Evolutionary conservation across 2,329 filamentous ascomycete species (phyloP), one percentile per base, ranked within the genome.

Genomic region (Monosporascus sp.): DNA sequence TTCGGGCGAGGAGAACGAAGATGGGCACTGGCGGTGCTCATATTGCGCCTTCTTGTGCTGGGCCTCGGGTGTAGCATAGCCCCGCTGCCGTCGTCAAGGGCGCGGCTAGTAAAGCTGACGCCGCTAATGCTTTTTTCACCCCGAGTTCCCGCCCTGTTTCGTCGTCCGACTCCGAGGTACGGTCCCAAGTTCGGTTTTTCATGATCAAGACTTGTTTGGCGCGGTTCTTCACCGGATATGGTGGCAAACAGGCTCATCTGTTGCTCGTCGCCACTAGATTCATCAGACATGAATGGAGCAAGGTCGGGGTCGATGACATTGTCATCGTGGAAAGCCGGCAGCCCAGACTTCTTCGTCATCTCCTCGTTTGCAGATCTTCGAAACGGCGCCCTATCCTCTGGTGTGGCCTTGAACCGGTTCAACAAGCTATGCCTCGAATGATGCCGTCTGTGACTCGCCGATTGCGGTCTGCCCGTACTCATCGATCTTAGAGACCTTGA

Each of bases 221-320:
- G 77, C 20, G 82, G 72, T 53, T 86, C 84, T 47, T 81, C 80
- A 52, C 80, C 83, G n/a, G 91, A 76, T 73, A 87, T 80, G 6
- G 82, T 84, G 2, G 88, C 85, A 70, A 96, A 89, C 14, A 97
- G 87, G 64, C 87, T 92, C 71, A 92, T 87, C 62, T 95, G 89
- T 62, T 95, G 89, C 59, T 99, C 92, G 62, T 96, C 92, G 38
- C 89, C 93, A 63, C 90, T 97, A 2, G 92, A 96, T 47, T 89
- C 91, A 67, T 99, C 94, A 6, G 94, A 99, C 78, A 99, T 88
- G 71, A 95, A 99, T 37, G 90, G 89, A 5, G 92, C 93, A 51
- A 99, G 76, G 64, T 99, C 94, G 1, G 94, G 94, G 66, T 99
- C 94, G 61, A 99, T 97, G 61, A 99, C 96, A 65, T 94, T 97